Conservation (phyloP, 805 yeast genomes). For the Zygoascus ofunaensis region DNA sequence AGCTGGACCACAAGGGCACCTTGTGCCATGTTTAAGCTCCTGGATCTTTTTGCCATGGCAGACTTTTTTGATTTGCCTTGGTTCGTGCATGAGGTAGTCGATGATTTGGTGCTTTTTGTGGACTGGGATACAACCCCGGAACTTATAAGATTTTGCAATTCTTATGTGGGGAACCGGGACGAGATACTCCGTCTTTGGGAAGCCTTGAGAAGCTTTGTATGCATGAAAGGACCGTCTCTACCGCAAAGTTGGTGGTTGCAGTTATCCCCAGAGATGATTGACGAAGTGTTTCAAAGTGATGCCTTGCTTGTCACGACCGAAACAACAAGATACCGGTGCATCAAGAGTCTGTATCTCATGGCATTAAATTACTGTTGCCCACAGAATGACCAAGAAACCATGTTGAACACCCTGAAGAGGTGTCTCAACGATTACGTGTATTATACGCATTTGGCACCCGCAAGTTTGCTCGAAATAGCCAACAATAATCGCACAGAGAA, state of each 20-base stretch:
- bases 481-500: too few relatives aligned
- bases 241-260: constrained; percentile 41
- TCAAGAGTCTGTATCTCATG: constrained; percentile 30
- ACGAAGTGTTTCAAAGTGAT: constrained; percentile 40
- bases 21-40: neutral
- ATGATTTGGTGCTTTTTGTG: too few relatives aligned
- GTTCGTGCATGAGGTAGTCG: constrained; percentile 38
- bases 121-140: too few relatives aligned
- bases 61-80: constrained; percentile 41
- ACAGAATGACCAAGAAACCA: neutral
- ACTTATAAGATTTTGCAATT: constrained; percentile 42
- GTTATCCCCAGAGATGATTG: constrained; percentile 36
- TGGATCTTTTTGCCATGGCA: constrained; percentile 36
- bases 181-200: constrained; percentile 40
- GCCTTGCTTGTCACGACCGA: constrained; percentile 47
- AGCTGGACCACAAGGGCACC: neutral
- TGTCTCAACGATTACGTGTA: constrained; percentile 36
- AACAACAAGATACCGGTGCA: constrained; percentile 46
- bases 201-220: constrained; percentile 38
- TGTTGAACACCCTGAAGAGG: constrained; percentile 7
- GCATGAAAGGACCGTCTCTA: constrained; percentile 42
- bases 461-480: too few relatives aligned
- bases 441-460: constrained; percentile 42
- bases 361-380: constrained; percentile 27
- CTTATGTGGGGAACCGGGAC: constrained; percentile 35